Evolutionary conservation across 805 yeast species (phyloP).

Genomic region (Candida bentonensis): DNA sequence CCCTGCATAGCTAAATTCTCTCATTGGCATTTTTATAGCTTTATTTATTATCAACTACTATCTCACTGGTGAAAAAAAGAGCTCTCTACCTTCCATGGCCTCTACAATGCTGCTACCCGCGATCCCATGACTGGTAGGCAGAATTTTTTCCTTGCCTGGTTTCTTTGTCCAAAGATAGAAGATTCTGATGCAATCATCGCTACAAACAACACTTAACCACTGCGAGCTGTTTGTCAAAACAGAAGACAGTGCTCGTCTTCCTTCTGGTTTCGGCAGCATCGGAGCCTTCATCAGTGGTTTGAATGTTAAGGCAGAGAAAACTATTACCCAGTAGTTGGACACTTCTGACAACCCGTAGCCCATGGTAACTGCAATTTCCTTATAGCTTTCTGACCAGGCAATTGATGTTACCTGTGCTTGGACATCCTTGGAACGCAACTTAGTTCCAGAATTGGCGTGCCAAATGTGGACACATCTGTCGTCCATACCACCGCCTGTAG

Average conservation of each 20-base stretch:
- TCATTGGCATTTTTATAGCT: not conserved
- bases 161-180: not conserved
- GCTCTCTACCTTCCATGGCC: not conserved
- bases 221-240: not conserved
- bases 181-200: not conserved
- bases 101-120: not conserved
- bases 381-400: not conserved
- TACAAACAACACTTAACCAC: not conserved
- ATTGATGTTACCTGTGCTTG: not conserved
- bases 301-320: not conserved
- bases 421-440: not conserved
- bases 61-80: not conserved
- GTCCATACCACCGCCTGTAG: constrained; percentile 75
- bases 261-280: not conserved
- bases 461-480: constrained; percentile 68
- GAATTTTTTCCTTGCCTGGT: not conserved
- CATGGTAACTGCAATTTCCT: not conserved
- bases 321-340: not conserved
- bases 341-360: not conserved
- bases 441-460: constrained; percentile 35
- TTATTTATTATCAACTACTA: not conserved
- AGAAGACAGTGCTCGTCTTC: not conserved
- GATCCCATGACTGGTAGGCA: not conserved
- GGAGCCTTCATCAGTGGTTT: not conserved
- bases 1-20: no score